phyloP scores from a whole-genome alignment of 306 rosid species.

The Delonix regia region DNA sequence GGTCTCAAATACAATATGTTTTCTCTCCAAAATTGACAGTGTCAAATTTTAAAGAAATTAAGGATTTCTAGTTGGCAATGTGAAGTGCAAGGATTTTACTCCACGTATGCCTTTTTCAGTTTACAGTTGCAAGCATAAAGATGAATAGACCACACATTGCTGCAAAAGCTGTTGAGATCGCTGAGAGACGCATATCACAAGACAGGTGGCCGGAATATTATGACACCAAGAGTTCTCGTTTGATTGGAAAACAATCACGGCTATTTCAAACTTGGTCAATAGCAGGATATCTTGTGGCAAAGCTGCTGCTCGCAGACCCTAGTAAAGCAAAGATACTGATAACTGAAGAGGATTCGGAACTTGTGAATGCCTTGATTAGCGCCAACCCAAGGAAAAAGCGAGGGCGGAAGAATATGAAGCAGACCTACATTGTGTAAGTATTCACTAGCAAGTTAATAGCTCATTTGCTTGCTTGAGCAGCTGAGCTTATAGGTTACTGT shows the following conservation, averaged over 20 bases:
- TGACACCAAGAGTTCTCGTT: constrained; percentile 67
- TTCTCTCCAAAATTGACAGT: too few species aligned
- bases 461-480: constrained; percentile 34
- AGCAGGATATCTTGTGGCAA: constrained; percentile 79
- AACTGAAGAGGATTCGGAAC: constrained; percentile 84
- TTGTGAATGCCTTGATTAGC: constrained; percentile 66
- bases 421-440: constrained; percentile 65
- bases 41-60: not conserved
- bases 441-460: not conserved
- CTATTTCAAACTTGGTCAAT: constrained; percentile 83
- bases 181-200: constrained; percentile 62
- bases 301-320: constrained; percentile 71
- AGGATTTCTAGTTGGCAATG: constrained; percentile 19
- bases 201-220: constrained; percentile 93
- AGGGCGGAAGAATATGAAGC: constrained; percentile 55
- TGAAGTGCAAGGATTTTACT: constrained; percentile 19
- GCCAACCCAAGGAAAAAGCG: constrained; percentile 77
- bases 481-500: constrained; percentile 14
- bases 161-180: constrained; percentile 66
- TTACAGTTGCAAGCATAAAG: constrained; percentile 89
- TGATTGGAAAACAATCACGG: constrained; percentile 79
- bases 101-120: constrained; percentile 49
- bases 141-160: constrained; percentile 79
- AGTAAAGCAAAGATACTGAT: constrained; percentile 68
- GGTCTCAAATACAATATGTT: too few species aligned